These are phyloP conservation scores for Russula dissimulans DNA, from an alignment of 768 basidiomycete genomes.

Conservation along the genomic window DNA sequence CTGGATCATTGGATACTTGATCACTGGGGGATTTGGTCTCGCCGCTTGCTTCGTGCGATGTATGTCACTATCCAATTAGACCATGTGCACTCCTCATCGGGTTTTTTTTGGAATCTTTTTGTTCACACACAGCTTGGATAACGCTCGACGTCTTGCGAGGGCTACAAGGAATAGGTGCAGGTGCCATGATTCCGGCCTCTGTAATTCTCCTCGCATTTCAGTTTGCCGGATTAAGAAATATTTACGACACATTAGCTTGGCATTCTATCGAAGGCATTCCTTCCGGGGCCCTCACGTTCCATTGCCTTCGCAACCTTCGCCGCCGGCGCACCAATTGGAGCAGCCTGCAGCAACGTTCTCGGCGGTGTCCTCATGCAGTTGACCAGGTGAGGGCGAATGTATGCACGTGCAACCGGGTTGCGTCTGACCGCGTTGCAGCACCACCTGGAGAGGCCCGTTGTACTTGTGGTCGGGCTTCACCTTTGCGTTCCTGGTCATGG, in stretches of 20 bases:
- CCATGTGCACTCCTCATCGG: background rate
- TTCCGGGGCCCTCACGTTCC: conserved; percentile 54
- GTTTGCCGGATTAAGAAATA: background rate
- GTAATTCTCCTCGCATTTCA: conserved; percentile 30
- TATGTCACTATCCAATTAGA: conserved; percentile 20
- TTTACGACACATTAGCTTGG: conserved; percentile 43
- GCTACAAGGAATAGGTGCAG: conserved; percentile 71
- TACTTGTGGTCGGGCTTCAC: conserved; percentile 54
- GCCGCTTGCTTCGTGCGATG: conserved; percentile 57
- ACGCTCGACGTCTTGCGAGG: conserved; percentile 65
- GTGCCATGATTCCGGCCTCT: conserved; percentile 65
- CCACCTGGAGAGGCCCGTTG: conserved; percentile 60
- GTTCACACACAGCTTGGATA: conserved; percentile 36
- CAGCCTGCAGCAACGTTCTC: conserved; percentile 54
- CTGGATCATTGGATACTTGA: conserved; percentile 51
- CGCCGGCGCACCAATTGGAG: conserved; percentile 79
- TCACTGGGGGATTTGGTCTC: conserved; percentile 48
- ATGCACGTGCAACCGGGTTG: no score
- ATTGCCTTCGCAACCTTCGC: conserved; percentile 77
- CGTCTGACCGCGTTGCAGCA: background rate
- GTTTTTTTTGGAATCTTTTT: no score
- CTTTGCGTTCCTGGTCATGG: conserved; percentile 42
- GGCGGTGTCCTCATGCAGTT: conserved; percentile 59
- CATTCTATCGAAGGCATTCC: conserved; percentile 74
- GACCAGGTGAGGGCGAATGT: conserved; percentile 5